Base-by-base conservation (phyloP, 768 basidiomycete genomes). In the Phlegmacium glaucopus region DNA sequence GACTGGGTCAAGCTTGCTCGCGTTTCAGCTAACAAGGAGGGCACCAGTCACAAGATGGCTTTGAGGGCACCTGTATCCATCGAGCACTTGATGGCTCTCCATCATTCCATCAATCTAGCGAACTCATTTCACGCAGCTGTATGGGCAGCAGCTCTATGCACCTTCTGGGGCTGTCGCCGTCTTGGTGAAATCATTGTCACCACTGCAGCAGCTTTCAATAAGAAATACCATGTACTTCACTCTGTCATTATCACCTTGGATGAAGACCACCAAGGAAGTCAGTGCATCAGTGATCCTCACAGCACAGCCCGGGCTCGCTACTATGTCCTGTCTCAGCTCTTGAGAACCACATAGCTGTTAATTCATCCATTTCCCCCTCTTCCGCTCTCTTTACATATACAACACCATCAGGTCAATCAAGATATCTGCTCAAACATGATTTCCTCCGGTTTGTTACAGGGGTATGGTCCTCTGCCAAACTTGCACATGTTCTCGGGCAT, bases 131-230 rank as follows among this genome's bases (percentile, higher is more conserved):
- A 72, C 38, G 54, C 61, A 2, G 63, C 68, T 0, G 58, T 70
- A 2, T 68, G 55, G 52, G 67, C 68, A 0, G 43, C 60, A 1
- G 71, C 71, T 0, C 47, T 48, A 4, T 44, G 55, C 0, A 61
- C 70, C 4, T 76, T 74, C 44, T 72, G 64, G 62, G 52, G 57
- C 2, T 67, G 65, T 39, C 59, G 65, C 13, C 45, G 58, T 1
- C 49, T 70, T 0, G 63, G 69, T 0, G 63, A 72, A 39, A 47
- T 67, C 0, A 44, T 58, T 2, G 36, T 58, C 1, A 55, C 56
- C 2, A 51, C 46, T 4, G 26, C 11, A 1, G 32, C 39, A 10
- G 5, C 44, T 1, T 61, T 58, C 18, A 44, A 57, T 28, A 45
- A 60, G 9, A 27, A 35, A 1, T 48, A 47, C 11, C 55, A 62